Conservation (phyloP, 148 eudicot genomes). For the Pouteria glomerata region DNA sequence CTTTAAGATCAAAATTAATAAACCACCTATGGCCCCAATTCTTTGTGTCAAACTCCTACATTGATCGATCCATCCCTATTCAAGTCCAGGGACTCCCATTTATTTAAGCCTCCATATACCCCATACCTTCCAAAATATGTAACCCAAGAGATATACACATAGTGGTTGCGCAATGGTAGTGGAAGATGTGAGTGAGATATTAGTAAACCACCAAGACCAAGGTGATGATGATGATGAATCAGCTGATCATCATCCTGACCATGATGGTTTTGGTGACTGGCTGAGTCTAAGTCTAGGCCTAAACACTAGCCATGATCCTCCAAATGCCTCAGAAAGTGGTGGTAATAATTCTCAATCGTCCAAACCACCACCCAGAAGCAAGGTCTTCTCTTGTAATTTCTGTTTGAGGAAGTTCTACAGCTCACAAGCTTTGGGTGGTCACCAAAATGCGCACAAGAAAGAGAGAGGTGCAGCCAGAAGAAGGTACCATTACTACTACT, state of each 20-base stretch:
- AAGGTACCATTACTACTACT: background rate
- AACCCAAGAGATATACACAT: too few species aligned
- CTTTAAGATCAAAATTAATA: too few species aligned
- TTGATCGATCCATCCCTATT: background rate
- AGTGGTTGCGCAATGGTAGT: background rate
- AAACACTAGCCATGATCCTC: conserved; percentile 1
- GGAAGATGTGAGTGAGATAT: background rate
- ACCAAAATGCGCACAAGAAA: conserved; percentile 40
- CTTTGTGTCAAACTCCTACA: background rate
- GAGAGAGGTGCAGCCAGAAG: conserved; percentile 21
- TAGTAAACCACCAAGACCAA: background rate
- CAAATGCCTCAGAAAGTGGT: background rate
- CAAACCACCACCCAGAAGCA: background rate
- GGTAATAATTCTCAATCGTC: too few species aligned
- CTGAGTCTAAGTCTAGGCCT: conserved; percentile 15
- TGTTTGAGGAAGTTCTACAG: conserved; percentile 33
- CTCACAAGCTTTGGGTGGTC: conserved; percentile 41
- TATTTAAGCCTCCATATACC: background rate
- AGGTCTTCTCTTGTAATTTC: conserved; percentile 28
- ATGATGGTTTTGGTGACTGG: conserved; percentile 15
- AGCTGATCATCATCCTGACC: too few species aligned
- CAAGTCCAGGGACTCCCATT: background rate
- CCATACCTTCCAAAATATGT: too few species aligned
- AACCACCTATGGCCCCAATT: too few species aligned
- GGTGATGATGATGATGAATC: conserved; percentile 3